Conservation (phyloP, 768 basidiomycete species). For the Suillus spraguei region DNA sequence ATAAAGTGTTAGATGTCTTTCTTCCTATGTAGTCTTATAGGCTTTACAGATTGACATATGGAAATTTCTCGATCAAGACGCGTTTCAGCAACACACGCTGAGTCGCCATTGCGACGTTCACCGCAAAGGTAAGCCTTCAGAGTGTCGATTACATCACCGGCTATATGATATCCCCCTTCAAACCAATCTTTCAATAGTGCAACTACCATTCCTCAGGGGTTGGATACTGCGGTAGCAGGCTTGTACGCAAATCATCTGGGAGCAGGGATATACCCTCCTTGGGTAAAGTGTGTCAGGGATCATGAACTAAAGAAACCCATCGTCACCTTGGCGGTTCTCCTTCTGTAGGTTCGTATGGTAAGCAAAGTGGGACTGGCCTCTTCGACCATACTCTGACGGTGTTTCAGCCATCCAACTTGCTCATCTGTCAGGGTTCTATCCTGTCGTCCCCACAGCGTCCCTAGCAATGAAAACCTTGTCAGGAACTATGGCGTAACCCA, state of each 20-base stretch:
- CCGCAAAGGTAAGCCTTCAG: constrained; percentile 38
- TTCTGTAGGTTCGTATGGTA: constrained; percentile 50
- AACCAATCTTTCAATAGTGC: constrained; percentile 47
- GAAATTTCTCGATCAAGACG: constrained; percentile 28
- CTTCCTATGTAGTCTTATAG: constrained; percentile 19
- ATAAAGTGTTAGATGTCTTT: constrained; percentile 38
- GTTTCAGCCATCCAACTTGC: constrained; percentile 42
- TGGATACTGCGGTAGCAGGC: constrained; percentile 50
- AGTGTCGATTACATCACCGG: background rate
- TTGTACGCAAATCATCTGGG: constrained; percentile 44
- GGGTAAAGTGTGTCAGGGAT: constrained; percentile 32
- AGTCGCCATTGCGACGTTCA: constrained; percentile 29
- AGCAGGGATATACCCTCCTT: constrained; percentile 40
- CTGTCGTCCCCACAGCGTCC: constrained; percentile 45
- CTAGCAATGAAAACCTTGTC: constrained; percentile 30
- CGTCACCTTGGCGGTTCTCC: constrained; percentile 52
- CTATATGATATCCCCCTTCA: constrained; percentile 29
- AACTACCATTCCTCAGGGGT: constrained; percentile 46
- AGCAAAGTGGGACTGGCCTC: constrained; percentile 16
- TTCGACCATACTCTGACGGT: constrained; percentile 8
- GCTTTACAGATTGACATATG: constrained; percentile 33
- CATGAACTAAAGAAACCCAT: constrained; percentile 46
- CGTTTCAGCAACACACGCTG: constrained; percentile 45
- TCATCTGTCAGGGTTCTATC: constrained; percentile 39
- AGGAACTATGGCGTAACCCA: constrained; percentile 43